phyloP scores from a whole-genome alignment of 768 basidiomycete species.

The Chalciporus chontae region DNA sequence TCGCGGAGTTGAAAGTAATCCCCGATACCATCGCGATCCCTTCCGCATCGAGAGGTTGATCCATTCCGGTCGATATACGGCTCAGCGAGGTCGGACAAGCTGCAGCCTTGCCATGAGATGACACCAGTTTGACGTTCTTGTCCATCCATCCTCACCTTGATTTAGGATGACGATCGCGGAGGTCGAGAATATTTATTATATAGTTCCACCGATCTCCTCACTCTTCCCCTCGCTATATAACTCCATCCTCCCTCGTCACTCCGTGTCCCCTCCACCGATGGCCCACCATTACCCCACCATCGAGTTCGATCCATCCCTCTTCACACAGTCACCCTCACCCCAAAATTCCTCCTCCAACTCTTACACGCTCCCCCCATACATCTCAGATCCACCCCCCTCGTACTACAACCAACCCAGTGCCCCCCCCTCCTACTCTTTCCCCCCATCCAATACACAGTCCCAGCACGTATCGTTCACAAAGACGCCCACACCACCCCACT shows the following conservation, averaged over 20 bases:
- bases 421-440: conserved; percentile 3
- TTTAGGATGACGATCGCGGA: conserved; percentile 1
- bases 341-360: background rate
- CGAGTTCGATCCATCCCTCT: conserved; percentile 9
- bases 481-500: conserved; percentile 1
- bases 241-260: background rate
- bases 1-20: conserved; percentile 24
- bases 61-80: background rate
- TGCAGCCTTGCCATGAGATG: background rate
- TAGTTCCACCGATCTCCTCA: conserved; percentile 13
- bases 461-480: conserved; percentile 2
- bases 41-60: conserved; percentile 10
- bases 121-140: background rate
- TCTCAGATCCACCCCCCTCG: conserved; percentile 8
- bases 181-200: too few species aligned
- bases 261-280: conserved; percentile 11
- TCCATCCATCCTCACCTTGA: background rate
- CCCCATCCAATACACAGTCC: background rate
- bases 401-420: conserved; percentile 4
- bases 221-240: conserved; percentile 17
- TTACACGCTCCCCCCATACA: conserved; percentile 6
- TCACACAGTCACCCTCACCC: conserved; percentile 2
- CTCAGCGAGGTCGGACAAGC: background rate
- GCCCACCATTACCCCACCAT: conserved; percentile 14
- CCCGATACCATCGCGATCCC: conserved; percentile 26